Evolutionary conservation across 2,329 filamentous ascomycete species (phyloP).

Genomic region (Venturia oleaginea): DNA sequence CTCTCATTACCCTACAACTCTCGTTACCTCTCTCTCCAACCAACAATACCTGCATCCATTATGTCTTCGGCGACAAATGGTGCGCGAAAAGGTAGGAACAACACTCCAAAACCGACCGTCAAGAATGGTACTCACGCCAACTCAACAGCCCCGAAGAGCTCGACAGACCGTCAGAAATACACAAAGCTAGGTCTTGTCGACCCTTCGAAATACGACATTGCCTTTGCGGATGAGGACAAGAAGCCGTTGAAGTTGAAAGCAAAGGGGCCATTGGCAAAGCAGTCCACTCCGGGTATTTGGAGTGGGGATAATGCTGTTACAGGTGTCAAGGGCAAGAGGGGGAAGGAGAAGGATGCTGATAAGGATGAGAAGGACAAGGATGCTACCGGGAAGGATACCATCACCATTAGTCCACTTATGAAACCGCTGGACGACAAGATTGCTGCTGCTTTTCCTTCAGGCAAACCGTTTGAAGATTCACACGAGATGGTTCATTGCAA

Average conservation of each 20-base stretch:
- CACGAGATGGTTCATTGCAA: constrained; percentile 77
- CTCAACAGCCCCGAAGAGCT: constrained; percentile 13
- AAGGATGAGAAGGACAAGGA: constrained; percentile 27
- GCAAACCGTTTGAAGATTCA: constrained; percentile 70
- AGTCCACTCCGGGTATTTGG: constrained; percentile 62
- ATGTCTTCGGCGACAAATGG: constrained; percentile 28
- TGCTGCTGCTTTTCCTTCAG: constrained; percentile 70
- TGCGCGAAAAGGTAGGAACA: constrained; percentile 27
- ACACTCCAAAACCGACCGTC: background rate
- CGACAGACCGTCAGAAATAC: constrained; percentile 21
- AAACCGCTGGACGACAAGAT: constrained; percentile 64
- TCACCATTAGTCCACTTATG: constrained; percentile 27
- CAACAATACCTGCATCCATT: constrained; percentile 4
- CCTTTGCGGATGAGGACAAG: constrained; percentile 31
- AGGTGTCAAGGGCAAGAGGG: constrained; percentile 36
- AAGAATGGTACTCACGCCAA: background rate
- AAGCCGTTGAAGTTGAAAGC: constrained; percentile 36
- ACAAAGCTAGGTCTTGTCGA: constrained; percentile 20
- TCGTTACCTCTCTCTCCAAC: background rate
- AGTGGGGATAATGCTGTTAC: constrained; percentile 52
- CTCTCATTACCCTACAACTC: background rate
- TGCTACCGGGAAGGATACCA: constrained; percentile 24
- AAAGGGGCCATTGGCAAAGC: constrained; percentile 54
- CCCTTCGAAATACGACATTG: constrained; percentile 21
- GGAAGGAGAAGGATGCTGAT: constrained; percentile 40